These are phyloP conservation scores for Cutaneotrichosporon arboriforme DNA, from an alignment of 1,284 basidiomycete species.

Conservation along the genomic window DNA sequence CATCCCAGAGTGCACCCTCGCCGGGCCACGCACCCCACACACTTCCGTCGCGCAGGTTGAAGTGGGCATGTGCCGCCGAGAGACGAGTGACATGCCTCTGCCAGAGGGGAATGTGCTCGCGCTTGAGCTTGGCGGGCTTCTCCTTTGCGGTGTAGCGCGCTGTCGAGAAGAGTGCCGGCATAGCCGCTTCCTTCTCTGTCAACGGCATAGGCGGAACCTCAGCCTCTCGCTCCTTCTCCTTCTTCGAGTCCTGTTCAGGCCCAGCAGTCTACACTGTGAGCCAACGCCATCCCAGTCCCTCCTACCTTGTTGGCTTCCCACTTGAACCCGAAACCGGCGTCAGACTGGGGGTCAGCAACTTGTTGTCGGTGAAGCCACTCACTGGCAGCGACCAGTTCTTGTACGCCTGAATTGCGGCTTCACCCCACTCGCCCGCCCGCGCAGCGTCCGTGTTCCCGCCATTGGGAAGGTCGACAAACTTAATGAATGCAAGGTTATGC, in stretches of 20 bases:
- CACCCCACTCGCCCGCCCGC: slow-evolving; percentile 62
- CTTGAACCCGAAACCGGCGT: slow-evolving; percentile 36
- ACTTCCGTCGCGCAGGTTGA: slow-evolving; percentile 16
- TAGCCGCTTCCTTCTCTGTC: too few species aligned
- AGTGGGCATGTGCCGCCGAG: slow-evolving; percentile 28
- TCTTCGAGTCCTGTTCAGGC: too few species aligned
- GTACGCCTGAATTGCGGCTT: slow-evolving; percentile 61
- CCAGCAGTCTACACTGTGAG: not conserved
- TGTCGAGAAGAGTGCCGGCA: slow-evolving; percentile 35
- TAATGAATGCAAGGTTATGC: slow-evolving; percentile 57
- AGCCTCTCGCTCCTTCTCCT: too few species aligned
- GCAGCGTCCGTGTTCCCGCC: slow-evolving; percentile 56
- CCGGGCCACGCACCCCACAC: slow-evolving; percentile 32
- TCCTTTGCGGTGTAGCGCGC: slow-evolving; percentile 31
- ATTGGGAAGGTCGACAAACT: slow-evolving; percentile 62
- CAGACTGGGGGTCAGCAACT: too few species aligned
- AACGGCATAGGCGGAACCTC: too few species aligned
- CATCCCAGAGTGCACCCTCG: slow-evolving; percentile 24
- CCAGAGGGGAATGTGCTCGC: slow-evolving; percentile 26
- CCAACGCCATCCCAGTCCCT: too few species aligned
- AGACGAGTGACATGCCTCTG: slow-evolving; percentile 31
- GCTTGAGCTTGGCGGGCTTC: slow-evolving; percentile 1
- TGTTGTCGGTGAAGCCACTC: slow-evolving; percentile 23
- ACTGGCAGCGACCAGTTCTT: slow-evolving; percentile 56
- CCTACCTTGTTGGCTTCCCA: slow-evolving; percentile 24